These are phyloP conservation scores for Kingdonia uniflora DNA, from an alignment of 164 flowering plant species.

Conservation along the genomic window DNA sequence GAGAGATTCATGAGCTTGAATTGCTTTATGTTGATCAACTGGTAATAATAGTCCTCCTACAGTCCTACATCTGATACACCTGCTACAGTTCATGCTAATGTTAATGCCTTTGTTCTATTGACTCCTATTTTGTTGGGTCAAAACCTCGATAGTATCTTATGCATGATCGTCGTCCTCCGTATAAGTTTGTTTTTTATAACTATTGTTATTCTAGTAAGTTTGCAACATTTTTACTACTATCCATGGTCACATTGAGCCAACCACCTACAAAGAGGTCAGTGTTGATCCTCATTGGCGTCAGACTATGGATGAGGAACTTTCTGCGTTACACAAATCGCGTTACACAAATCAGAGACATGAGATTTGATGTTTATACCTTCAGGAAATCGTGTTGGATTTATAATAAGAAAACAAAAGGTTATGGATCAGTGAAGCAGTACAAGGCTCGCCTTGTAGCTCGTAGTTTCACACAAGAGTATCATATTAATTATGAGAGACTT, in stretches of 20 bases:
- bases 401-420: neutral
- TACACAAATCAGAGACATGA: neutral
- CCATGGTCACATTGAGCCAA: neutral
- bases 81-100: neutral
- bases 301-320: conserved; percentile 1
- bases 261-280: neutral
- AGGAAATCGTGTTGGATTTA: neutral
- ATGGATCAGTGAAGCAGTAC: conserved; percentile 1
- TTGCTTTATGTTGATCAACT: neutral
- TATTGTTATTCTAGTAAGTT: neutral
- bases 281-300: neutral
- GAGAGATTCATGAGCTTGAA: neutral
- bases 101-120: no score
- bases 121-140: neutral
- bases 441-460: neutral
- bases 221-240: neutral
- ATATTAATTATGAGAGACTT: neutral
- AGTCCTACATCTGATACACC: neutral
- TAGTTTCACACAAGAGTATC: neutral
- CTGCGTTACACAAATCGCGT: neutral
- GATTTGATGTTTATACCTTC: neutral
- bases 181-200: neutral
- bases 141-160: neutral
- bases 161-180: neutral
- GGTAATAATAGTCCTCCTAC: neutral